These are phyloP conservation scores for Arabidopsis hybrid DNA, from an alignment of 441 rosid species.

Conservation along the genomic window DNA sequence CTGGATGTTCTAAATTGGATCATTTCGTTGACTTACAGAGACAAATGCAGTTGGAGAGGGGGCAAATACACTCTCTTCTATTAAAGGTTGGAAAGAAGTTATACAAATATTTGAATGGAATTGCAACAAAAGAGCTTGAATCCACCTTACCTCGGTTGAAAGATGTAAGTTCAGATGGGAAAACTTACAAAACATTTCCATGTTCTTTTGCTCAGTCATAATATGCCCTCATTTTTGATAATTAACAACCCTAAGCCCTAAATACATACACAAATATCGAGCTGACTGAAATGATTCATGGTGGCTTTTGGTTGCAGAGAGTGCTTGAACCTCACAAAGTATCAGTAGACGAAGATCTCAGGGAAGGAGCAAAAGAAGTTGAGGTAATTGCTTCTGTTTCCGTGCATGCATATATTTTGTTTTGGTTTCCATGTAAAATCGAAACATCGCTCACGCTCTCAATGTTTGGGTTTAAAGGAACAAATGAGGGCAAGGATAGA, in stretches of 20 bases:
- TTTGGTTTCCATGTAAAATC: slow-evolving; percentile 7
- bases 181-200: background rate
- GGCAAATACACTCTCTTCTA: slow-evolving; percentile 70
- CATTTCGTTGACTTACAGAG: slow-evolving; percentile 57
- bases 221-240: background rate
- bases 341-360: slow-evolving; percentile 91
- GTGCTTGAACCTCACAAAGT: slow-evolving; percentile 74
- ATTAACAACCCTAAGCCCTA: background rate
- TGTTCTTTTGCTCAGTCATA: slow-evolving; percentile 12
- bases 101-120: slow-evolving; percentile 62
- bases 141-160: slow-evolving; percentile 72
- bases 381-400: slow-evolving; percentile 59
- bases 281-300: slow-evolving; percentile 34
- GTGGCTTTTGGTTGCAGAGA: slow-evolving; percentile 54
- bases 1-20: slow-evolving; percentile 29
- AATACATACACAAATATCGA: background rate
- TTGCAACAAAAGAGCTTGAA: slow-evolving; percentile 69
- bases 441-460: background rate
- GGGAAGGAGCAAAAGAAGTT: slow-evolving; percentile 85
- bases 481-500: slow-evolving; percentile 70
- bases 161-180: slow-evolving; percentile 63
- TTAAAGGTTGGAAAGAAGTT: slow-evolving; percentile 84
- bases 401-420: background rate
- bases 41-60: slow-evolving; percentile 84
- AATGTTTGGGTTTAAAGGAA: slow-evolving; percentile 52